phyloP scores from a whole-genome alignment of 2,329 filamentous ascomycete genomes.

The Coccinonectria pachysandricola region DNA sequence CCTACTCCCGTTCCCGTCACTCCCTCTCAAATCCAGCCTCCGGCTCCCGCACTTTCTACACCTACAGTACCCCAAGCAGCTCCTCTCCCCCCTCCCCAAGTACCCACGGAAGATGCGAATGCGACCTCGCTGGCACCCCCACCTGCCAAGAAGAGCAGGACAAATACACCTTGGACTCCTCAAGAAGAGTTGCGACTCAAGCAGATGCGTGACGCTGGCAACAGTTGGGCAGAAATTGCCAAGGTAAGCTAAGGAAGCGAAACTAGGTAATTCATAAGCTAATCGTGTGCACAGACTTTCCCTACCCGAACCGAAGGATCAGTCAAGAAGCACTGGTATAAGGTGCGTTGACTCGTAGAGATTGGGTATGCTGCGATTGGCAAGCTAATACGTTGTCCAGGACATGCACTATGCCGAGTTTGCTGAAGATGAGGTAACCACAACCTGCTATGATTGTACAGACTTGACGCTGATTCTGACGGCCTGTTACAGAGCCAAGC shows the following conservation, averaged over 20 bases:
- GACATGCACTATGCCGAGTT: slow-evolving; percentile 99
- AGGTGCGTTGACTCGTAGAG: too few relatives aligned
- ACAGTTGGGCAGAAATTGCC: slow-evolving; percentile 95
- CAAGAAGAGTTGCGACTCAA: slow-evolving; percentile 88
- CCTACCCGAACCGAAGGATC: slow-evolving; percentile 89
- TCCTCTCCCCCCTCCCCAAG: slow-evolving; percentile 19
- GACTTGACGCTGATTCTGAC: slow-evolving; percentile 9
- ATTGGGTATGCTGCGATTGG: too few relatives aligned
- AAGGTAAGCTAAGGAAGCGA: too few relatives aligned
- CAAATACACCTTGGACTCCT: slow-evolving; percentile 98
- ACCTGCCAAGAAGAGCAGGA: slow-evolving; percentile 80
- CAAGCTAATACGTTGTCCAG: too few relatives aligned
- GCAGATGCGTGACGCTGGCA: slow-evolving; percentile 84
- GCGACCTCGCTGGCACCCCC: slow-evolving; percentile 31
- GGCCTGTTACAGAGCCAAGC: slow-evolving; percentile 52
- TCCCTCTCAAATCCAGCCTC: slow-evolving; percentile 23
- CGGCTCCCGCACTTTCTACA: slow-evolving; percentile 18
- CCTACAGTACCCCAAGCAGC: slow-evolving; percentile 22
- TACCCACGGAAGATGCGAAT: slow-evolving; percentile 21
- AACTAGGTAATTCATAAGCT: too few relatives aligned
- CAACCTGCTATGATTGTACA: slow-evolving; percentile 7
- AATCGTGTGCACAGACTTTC: slow-evolving; percentile 59
- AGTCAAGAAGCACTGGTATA: slow-evolving; percentile 99
- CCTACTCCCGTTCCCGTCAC: slow-evolving; percentile 24
- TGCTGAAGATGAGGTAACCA: slow-evolving; percentile 82